Evolutionary conservation across 1,284 basidiomycete genomes (phyloP).

Genomic region (Ceratobasidium sp.): DNA sequence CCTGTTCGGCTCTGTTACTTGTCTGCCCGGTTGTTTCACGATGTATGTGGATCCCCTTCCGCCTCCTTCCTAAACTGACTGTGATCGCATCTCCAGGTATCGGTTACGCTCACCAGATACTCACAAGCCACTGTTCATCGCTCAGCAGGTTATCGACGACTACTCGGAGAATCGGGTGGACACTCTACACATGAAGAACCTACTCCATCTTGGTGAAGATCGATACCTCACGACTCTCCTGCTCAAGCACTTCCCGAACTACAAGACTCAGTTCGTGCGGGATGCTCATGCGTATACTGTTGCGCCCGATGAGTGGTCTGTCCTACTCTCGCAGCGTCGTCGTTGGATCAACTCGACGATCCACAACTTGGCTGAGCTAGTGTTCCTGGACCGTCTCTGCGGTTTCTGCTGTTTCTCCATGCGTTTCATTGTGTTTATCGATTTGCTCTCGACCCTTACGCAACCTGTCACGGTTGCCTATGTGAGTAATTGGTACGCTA

Average conservation of each 20-base stretch:
- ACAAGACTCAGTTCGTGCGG: conserved; percentile 94
- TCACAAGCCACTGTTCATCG: conserved; percentile 87
- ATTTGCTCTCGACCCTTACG: conserved; percentile 86
- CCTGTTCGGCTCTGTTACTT: conserved; percentile 97
- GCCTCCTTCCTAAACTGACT: background rate
- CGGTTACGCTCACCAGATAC: conserved; percentile 93
- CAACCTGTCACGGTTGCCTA: conserved; percentile 95
- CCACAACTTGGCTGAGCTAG: conserved; percentile 93
- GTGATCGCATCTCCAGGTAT: conserved; percentile 58
- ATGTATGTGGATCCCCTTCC: conserved; percentile 56
- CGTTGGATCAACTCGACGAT: conserved; percentile 99
- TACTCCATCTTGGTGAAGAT: conserved; percentile 97
- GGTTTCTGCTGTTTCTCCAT: conserved; percentile 99
- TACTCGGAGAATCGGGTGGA: conserved; percentile 97
- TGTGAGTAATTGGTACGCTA: conserved; percentile 63
- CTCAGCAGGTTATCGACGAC: conserved; percentile 89
- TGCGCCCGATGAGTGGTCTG: conserved; percentile 92
- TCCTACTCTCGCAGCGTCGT: conserved; percentile 95
- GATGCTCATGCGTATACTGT: conserved; percentile 94
- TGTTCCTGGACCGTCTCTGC: conserved; percentile 93
- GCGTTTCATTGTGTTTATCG: conserved; percentile 98
- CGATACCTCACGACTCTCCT: conserved; percentile 96
- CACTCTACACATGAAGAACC: conserved; percentile 97
- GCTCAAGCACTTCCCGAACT: conserved; percentile 91
- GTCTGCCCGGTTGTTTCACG: conserved; percentile 97